These are phyloP conservation scores for Aleurites moluccanus DNA, from an alignment of 441 rosid species.

Conservation along the genomic window DNA sequence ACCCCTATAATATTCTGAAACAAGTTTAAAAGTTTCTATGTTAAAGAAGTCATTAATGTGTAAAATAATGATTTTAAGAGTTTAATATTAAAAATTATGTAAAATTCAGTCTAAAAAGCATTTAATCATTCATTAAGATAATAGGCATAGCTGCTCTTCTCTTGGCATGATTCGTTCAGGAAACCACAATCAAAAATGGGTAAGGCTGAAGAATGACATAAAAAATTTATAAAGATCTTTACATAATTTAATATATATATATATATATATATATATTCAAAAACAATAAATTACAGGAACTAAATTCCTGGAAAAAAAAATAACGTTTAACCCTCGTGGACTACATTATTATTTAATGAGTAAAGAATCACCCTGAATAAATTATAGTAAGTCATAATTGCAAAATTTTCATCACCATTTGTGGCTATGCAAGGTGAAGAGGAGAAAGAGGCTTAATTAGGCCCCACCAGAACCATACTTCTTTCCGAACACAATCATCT, in stretches of 20 bases:
- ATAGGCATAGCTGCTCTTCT: no score
- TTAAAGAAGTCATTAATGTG: no score
- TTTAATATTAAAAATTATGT: no score
- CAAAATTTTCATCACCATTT: slow-evolving; percentile 20
- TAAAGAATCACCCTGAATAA: neutral
- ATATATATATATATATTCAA: no score
- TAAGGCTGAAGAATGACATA: neutral
- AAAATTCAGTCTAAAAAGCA: no score
- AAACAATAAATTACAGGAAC: neutral
- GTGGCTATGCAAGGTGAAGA: neutral
- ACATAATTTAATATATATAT: no score
- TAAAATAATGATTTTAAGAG: no score
- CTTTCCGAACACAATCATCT: slow-evolving; percentile 75
- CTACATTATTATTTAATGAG: neutral
- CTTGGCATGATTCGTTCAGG: no score
- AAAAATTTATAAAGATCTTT: neutral
- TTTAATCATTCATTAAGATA: no score
- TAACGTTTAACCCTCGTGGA: neutral
- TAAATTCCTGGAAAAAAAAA: slow-evolving; percentile 7
- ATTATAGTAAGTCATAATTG: slow-evolving; percentile 13
- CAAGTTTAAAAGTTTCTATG: no score
- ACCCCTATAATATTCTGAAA: no score
- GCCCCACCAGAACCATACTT: slow-evolving; percentile 74
- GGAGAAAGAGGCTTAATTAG: neutral
- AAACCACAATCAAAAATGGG: no score